Evolutionary conservation across 2,329 filamentous ascomycete species (phyloP).

Genomic region (Fusarium armeniacum): DNA sequence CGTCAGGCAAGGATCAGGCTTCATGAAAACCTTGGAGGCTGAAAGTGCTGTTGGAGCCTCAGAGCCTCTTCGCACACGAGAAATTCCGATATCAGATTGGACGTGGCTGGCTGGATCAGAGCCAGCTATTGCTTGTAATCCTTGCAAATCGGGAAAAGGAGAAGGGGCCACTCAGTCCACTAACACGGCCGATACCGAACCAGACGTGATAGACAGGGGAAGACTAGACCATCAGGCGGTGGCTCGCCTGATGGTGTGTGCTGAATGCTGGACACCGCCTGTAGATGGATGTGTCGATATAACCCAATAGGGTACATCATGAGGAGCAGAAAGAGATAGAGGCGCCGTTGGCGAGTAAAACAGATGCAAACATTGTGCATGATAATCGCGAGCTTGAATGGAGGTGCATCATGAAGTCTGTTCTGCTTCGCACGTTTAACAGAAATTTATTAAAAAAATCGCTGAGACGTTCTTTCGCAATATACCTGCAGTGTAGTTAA

Average conservation of each 20-base stretch:
- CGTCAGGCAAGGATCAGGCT: conserved; percentile 33
- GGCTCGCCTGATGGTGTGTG: conserved; percentile 35
- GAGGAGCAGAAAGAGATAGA: conserved; percentile 1
- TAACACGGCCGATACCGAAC: conserved; percentile 45
- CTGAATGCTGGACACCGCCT: conserved; percentile 15
- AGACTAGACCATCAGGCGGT: conserved; percentile 36
- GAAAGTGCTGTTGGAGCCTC: conserved; percentile 13
- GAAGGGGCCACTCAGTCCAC: conserved; percentile 37
- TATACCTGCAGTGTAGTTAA: background rate
- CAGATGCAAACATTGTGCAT: conserved; percentile 8
- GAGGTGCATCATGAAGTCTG: background rate
- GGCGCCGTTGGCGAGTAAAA: conserved; percentile 8
- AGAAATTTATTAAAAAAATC: background rate
- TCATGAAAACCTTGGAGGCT: conserved; percentile 1
- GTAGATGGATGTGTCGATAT: conserved; percentile 34
- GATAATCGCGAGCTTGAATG: conserved; percentile 11
- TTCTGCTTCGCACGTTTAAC: no score
- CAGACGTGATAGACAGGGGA: conserved; percentile 37
- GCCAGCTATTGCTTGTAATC: conserved; percentile 24
- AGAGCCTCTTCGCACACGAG: conserved; percentile 10
- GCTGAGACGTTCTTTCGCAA: background rate
- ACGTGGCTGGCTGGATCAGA: conserved; percentile 32
- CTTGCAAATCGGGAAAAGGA: conserved; percentile 33
- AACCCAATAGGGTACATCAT: background rate
- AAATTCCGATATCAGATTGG: conserved; percentile 25